phyloP scores from a whole-genome alignment of 2,329 filamentous ascomycete genomes.

The Nannizzia gypsea region DNA sequence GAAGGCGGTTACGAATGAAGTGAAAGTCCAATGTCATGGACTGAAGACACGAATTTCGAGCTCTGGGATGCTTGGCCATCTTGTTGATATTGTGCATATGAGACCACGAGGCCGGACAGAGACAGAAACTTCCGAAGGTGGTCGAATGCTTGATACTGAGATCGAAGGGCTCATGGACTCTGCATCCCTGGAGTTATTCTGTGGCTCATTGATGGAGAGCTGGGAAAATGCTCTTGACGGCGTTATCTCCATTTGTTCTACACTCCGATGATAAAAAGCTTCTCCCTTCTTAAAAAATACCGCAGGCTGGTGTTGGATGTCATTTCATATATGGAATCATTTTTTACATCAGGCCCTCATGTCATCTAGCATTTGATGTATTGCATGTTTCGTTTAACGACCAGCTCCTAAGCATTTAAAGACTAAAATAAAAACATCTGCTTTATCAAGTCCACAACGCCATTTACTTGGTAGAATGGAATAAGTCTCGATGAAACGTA shows the following conservation, averaged over 20 bases:
- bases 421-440: background rate
- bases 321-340: background rate
- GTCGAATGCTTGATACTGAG: constrained; percentile 19
- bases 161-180: constrained; percentile 28
- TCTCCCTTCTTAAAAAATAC: background rate
- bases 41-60: constrained; percentile 30
- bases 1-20: constrained; percentile 23
- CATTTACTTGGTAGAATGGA: background rate
- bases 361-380: background rate
- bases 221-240: constrained; percentile 37
- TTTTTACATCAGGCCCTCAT: background rate
- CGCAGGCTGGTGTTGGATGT: too few species aligned
- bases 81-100: constrained; percentile 27
- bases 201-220: constrained; percentile 36
- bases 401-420: background rate
- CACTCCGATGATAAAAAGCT: background rate
- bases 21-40: constrained; percentile 25
- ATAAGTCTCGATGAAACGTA: background rate
- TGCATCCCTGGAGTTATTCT: constrained; percentile 32
- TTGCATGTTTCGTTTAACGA: background rate
- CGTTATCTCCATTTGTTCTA: constrained; percentile 15
- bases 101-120: background rate
- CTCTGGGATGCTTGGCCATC: constrained; percentile 31
- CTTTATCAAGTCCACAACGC: background rate
- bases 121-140: background rate